Percentiles rank a stretch among this genome's conserved stretches.
Conservation (phyloP, 2,329 filamentous ascomycete species). For the Pestalotiopsis sp. region DNA sequence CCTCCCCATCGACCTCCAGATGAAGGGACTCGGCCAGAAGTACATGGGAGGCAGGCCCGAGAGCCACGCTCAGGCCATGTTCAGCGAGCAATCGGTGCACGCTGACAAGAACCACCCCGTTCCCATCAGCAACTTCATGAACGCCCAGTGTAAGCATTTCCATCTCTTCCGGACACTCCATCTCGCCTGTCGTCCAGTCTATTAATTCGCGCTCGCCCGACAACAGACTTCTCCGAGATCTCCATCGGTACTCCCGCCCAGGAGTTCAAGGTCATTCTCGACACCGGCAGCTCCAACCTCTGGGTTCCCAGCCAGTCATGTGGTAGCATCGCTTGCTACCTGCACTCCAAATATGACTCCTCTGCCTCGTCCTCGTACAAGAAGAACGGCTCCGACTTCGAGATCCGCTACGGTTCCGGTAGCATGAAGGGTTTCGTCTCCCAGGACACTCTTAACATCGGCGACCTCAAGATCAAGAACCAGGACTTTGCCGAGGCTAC, state of each 20-base stretch:
- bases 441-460: slow-evolving; percentile 82
- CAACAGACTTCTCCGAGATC: slow-evolving; percentile 93
- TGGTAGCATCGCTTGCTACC: slow-evolving; percentile 95
- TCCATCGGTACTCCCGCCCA: slow-evolving; percentile 89
- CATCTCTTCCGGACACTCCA: background rate
- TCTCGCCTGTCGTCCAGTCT: background rate
- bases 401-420: slow-evolving; percentile 94
- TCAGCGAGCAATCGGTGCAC: slow-evolving; percentile 72
- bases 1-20: slow-evolving; percentile 79
- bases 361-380: slow-evolving; percentile 87
- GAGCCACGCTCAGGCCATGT: slow-evolving; percentile 73
- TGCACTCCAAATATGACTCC: slow-evolving; percentile 96
- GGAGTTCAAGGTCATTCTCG: slow-evolving; percentile 96
- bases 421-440: slow-evolving; percentile 93
- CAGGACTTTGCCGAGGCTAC: slow-evolving; percentile 98
- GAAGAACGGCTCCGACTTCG: slow-evolving; percentile 89
- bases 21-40: slow-evolving; percentile 87
- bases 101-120: slow-evolving; percentile 74
- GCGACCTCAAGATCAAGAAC: slow-evolving; percentile 83
- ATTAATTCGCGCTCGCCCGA: background rate
- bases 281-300: slow-evolving; percentile 98
- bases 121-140: slow-evolving; percentile 95
- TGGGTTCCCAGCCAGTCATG: slow-evolving; percentile 95
- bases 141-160: slow-evolving; percentile 84
- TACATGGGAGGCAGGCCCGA: slow-evolving; percentile 84